Evolutionary conservation across 768 basidiomycete genomes (phyloP).

Genomic region (Pilatotrama ljubarskyi): DNA sequence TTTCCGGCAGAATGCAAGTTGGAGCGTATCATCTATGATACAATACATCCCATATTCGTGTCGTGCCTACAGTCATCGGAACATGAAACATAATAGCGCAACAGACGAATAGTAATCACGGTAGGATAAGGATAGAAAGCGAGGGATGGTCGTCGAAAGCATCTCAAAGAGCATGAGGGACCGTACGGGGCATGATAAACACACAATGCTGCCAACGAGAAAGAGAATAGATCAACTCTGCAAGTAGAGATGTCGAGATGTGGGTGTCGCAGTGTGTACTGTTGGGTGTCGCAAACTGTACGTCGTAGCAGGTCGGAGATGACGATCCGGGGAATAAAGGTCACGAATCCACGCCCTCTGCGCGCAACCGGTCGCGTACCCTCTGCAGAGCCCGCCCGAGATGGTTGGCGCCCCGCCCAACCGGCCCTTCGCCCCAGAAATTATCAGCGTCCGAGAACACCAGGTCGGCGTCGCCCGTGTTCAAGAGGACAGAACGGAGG

Average conservation of each 20-base stretch:
- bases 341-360: slow-evolving; percentile 16
- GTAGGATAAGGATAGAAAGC: slow-evolving; percentile 3
- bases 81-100: not conserved
- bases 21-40: not conserved
- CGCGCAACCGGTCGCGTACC: slow-evolving; percentile 49
- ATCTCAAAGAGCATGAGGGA: not conserved
- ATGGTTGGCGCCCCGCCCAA: slow-evolving; percentile 55
- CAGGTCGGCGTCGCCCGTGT: slow-evolving; percentile 51
- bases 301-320: not conserved
- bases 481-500: slow-evolving; percentile 53
- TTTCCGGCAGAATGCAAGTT: not conserved
- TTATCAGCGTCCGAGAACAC: slow-evolving; percentile 37
- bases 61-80: not conserved
- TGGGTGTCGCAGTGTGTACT: not conserved
- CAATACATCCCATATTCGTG: slow-evolving; percentile 6
- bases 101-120: not conserved
- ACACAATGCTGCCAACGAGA: not conserved
- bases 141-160: not conserved
- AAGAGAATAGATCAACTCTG: not conserved
- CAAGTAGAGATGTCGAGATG: not conserved
- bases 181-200: not conserved
- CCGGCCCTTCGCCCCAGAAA: slow-evolving; percentile 66
- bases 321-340: not conserved
- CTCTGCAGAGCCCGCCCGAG: slow-evolving; percentile 61
- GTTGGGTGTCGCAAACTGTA: not conserved